Evolutionary conservation across 225 moss, liverwort and hornwort species (phyloP).

Genomic region (Ulota crispa): DNA sequence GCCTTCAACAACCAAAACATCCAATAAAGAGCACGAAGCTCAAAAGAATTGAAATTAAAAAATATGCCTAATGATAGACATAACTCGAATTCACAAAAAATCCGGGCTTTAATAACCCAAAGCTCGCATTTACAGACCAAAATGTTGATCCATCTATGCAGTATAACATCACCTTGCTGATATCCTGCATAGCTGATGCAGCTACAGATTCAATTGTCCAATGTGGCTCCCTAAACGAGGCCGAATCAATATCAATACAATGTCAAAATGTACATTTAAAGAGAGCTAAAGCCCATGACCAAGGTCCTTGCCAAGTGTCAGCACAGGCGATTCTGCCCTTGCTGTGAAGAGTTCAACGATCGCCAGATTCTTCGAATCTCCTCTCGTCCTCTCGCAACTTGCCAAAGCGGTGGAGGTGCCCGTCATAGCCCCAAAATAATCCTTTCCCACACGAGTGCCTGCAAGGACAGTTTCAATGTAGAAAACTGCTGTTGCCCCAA

Average conservation of each 20-base stretch:
- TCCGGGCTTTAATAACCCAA: neutral
- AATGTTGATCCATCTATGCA: neutral
- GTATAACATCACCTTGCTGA: neutral
- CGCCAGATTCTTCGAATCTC: slow-evolving; percentile 38
- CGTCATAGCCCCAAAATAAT: slow-evolving; percentile 1
- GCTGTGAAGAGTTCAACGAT: neutral
- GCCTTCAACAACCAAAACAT: neutral
- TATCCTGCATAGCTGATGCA: neutral
- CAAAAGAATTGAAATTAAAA: neutral
- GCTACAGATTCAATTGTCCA: neutral
- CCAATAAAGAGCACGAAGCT: neutral
- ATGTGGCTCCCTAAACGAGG: neutral
- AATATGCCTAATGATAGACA: neutral
- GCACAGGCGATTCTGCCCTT: neutral
- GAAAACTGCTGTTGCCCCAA: neutral
- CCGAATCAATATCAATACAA: neutral
- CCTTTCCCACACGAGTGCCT: neutral
- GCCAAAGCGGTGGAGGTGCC: slow-evolving; percentile 29
- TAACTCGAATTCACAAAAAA: neutral
- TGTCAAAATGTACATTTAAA: neutral
- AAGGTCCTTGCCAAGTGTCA: neutral
- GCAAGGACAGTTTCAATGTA: neutral
- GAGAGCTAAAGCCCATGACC: neutral
- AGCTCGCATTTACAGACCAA: neutral
- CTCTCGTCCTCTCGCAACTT: slow-evolving; percentile 31